phyloP scores from a whole-genome alignment of 257 asterid species.

The Petunia secreta region DNA sequence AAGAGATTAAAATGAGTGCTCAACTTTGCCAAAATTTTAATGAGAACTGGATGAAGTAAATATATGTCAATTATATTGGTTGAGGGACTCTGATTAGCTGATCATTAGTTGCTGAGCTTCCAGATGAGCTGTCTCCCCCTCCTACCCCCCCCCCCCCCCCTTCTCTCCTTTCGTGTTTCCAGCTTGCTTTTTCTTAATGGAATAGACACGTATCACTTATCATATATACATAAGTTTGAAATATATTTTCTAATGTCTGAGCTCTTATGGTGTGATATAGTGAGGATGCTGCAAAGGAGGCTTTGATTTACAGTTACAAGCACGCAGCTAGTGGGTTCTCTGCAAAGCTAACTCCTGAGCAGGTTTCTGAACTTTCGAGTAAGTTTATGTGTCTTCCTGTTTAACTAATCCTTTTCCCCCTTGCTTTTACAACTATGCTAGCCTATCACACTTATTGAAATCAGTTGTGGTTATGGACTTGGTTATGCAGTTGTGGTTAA shows the following conservation, averaged over 20 bases:
- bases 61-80: not conserved
- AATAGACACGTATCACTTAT: not conserved
- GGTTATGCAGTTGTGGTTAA: not conserved
- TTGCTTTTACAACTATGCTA: not conserved
- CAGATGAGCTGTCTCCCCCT: not conserved
- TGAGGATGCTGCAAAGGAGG: slow-evolving; percentile 36
- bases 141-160: too few species aligned
- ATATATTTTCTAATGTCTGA: not conserved
- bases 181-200: not conserved
- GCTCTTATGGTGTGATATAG: slow-evolving; percentile 14
- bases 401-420: not conserved
- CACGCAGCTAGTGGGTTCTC: slow-evolving; percentile 30
- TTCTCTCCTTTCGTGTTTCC: not conserved
- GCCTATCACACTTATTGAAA: not conserved
- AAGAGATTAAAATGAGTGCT: not conserved
- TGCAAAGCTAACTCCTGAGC: slow-evolving; percentile 36
- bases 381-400: not conserved
- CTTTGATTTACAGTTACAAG: slow-evolving; percentile 30
- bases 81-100: not conserved
- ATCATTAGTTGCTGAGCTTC: not conserved
- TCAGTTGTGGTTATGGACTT: not conserved
- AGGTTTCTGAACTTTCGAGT: slow-evolving; percentile 30
- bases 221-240: not conserved
- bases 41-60: not conserved
- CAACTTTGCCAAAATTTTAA: not conserved